phyloP scores from a whole-genome alignment of 176 grass and related monocot species.

The Thinopyrum elongatum region DNA sequence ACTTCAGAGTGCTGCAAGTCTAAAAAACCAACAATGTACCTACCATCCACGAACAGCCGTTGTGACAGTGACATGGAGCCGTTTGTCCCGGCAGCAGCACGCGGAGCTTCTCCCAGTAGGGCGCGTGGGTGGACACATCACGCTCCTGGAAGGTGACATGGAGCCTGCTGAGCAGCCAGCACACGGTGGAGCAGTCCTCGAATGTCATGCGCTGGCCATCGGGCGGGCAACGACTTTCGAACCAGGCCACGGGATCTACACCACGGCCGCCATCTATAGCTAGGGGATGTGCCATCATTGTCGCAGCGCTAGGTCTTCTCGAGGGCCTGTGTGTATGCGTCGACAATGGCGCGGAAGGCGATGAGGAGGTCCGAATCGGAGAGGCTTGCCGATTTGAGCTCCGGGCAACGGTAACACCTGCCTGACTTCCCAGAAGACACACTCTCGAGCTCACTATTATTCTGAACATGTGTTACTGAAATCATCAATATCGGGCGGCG shows the following conservation, averaged over 20 bases:
- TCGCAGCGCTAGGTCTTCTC: conserved; percentile 28
- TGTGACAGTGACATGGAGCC: conserved; percentile 38
- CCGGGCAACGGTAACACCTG: conserved; percentile 49
- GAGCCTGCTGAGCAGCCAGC: conserved; percentile 54
- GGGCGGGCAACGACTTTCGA: conserved; percentile 50
- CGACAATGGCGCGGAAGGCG: conserved; percentile 63
- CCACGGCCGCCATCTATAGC: background rate
- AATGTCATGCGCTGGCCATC: conserved; percentile 65
- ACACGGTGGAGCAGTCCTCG: conserved; percentile 67
- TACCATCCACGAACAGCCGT: conserved; percentile 55
- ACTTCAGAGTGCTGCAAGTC: too few relatives aligned
- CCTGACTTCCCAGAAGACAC: background rate
- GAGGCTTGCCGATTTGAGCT: conserved; percentile 59
- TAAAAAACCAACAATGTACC: conserved; percentile 41
- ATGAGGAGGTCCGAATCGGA: conserved; percentile 83
- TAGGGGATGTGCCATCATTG: background rate
- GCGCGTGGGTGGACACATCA: conserved; percentile 71
- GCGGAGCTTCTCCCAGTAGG: conserved; percentile 64
- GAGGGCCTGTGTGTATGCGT: conserved; percentile 39
- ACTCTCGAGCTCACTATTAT: background rate
- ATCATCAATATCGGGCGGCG: too few relatives aligned
- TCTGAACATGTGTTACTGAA: too few relatives aligned
- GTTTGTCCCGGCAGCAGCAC: conserved; percentile 14
- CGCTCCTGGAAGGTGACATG: conserved; percentile 63
- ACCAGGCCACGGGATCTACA: conserved; percentile 36